Evolutionary conservation across 345 rosid species (phyloP).

Genomic region (Eutrema yunnanense): DNA sequence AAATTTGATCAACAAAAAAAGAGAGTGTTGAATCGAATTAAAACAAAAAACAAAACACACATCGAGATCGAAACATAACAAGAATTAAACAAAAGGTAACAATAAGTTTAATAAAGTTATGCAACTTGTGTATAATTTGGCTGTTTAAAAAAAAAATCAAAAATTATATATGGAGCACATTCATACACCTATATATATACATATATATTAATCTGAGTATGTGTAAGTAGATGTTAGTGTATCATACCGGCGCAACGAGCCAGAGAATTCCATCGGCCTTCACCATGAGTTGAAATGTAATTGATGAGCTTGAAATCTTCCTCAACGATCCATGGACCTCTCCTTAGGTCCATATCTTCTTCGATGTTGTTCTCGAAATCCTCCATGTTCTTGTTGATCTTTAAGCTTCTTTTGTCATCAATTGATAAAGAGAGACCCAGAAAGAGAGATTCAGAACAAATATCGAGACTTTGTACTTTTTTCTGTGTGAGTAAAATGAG

Average conservation of each 20-base stretch:
- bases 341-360: conserved; percentile 52
- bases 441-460: conserved; percentile 18
- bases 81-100: conserved; percentile 15
- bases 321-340: conserved; percentile 94
- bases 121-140: conserved; percentile 12
- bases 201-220: not conserved
- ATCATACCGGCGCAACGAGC: conserved; percentile 73
- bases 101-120: not conserved
- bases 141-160: not conserved
- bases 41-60: conserved; percentile 16
- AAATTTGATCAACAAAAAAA: not conserved
- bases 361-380: conserved; percentile 29
- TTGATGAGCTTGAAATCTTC: conserved; percentile 80
- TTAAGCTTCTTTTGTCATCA: conserved; percentile 40
- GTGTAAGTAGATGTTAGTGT: not conserved
- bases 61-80: conserved; percentile 29
- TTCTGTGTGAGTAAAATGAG: not conserved
- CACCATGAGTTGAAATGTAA: conserved; percentile 76
- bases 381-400: conserved; percentile 13
- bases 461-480: conserved; percentile 9
- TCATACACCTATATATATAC: not conserved
- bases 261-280: conserved; percentile 93
- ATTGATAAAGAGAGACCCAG: conserved; percentile 24
- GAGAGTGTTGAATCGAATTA: not conserved
- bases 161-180: not conserved